These are phyloP conservation scores for Dendryphion nanum DNA, from an alignment of 2,329 filamentous ascomycete species.

Conservation along the genomic window DNA sequence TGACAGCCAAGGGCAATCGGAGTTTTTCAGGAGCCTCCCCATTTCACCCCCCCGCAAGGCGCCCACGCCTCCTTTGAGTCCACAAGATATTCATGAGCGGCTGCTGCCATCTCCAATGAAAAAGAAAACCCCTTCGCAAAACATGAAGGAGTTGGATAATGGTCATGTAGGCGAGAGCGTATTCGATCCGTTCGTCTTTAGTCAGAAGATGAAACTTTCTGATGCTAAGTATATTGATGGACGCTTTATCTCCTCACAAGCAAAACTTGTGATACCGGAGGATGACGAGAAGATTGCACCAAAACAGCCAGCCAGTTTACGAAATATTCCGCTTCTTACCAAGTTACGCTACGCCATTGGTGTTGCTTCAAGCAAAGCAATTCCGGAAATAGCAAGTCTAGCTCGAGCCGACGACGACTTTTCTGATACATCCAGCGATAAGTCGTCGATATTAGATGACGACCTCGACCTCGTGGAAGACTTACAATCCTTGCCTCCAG, in stretches of 20 bases:
- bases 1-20: neutral
- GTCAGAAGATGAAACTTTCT: slow-evolving; percentile 45
- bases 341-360: slow-evolving; percentile 31
- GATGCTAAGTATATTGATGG: slow-evolving; percentile 56
- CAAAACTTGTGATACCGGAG: slow-evolving; percentile 6
- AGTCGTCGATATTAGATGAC: slow-evolving; percentile 20
- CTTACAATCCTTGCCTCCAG: slow-evolving; percentile 8
- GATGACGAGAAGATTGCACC: slow-evolving; percentile 2
- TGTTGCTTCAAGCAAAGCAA: slow-evolving; percentile 17
- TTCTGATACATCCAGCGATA: slow-evolving; percentile 26
- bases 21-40: neutral
- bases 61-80: slow-evolving; percentile 41
- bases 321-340: slow-evolving; percentile 28
- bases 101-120: slow-evolving; percentile 44
- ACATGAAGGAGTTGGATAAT: too few species aligned
- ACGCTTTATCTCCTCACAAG: slow-evolving; percentile 37
- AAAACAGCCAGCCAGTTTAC: slow-evolving; percentile 17
- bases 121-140: slow-evolving; percentile 3
- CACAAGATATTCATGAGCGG: slow-evolving; percentile 44
- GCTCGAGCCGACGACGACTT: slow-evolving; percentile 20
- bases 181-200: slow-evolving; percentile 55
- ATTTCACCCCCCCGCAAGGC: slow-evolving; percentile 8
- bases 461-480: slow-evolving; percentile 18
- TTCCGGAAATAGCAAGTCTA: slow-evolving; percentile 16
- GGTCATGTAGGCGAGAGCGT: slow-evolving; percentile 37